A percentile compares a stretch with the other conserved stretches of the same genome.
These are phyloP conservation scores for Xylariaceae sp. DNA, from an alignment of 2,329 filamentous ascomycete genomes.

Conservation along the genomic window DNA sequence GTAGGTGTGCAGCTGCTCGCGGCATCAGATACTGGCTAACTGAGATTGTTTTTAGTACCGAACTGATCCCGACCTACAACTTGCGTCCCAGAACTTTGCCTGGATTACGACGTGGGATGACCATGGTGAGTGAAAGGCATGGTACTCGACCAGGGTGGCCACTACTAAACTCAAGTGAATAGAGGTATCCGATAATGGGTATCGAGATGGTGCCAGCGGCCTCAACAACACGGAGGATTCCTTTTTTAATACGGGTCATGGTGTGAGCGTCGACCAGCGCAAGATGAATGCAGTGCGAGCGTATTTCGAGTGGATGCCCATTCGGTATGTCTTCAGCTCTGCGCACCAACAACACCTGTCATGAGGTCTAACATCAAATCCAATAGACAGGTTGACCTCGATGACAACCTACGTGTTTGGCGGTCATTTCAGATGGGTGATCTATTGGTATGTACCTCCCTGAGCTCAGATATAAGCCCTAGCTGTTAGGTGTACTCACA, in stretches of 20 bases:
- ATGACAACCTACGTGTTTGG: conserved; percentile 66
- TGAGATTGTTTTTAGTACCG: conserved; percentile 33
- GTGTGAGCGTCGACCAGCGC: conserved; percentile 63
- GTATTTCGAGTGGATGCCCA: conserved; percentile 63
- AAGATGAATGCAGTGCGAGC: conserved; percentile 70
- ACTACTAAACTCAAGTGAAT: conserved; percentile 8
- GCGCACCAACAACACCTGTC: not conserved
- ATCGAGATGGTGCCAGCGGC: conserved; percentile 54
- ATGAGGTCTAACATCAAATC: conserved; percentile 30
- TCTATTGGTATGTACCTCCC: conserved; percentile 38
- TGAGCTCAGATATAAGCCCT: too few relatives aligned
- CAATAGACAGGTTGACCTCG: conserved; percentile 55
- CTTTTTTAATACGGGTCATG: conserved; percentile 50
- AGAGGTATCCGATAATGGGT: conserved; percentile 61
- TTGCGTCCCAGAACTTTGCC: conserved; percentile 38
- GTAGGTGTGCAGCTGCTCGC: conserved; percentile 19
- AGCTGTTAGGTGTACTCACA: conserved; percentile 37
- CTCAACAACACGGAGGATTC: conserved; percentile 63
- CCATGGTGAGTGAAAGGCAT: conserved; percentile 27
- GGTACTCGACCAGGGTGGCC: not conserved
- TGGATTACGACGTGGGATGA: conserved; percentile 46
- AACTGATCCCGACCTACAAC: conserved; percentile 38
- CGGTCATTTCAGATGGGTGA: conserved; percentile 60
- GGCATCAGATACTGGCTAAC: not conserved
- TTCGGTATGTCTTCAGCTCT: conserved; percentile 34